These are phyloP conservation scores for Chlamydomonas sp. DNA, from an alignment of 139 green algal genomes.

Conservation along the genomic window DNA sequence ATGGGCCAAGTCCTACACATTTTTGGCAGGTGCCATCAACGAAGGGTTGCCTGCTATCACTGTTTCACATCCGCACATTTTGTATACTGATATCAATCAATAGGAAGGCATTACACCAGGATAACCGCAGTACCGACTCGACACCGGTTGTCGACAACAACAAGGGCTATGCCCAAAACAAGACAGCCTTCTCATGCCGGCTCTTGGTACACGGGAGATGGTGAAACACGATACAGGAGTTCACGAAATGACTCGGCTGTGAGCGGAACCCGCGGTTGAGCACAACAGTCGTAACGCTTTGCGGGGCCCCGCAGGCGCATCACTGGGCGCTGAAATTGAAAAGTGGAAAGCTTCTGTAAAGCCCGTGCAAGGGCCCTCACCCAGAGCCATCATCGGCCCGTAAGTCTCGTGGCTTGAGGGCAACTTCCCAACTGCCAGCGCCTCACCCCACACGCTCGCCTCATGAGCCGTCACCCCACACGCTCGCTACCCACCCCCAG, in stretches of 20 bases:
- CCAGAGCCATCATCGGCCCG: constrained; percentile 77
- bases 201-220: constrained; percentile 75
- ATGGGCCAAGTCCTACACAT: too few species aligned
- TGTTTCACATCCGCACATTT: too few species aligned
- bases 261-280: neutral
- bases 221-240: constrained; percentile 21
- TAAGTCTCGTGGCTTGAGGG: constrained; percentile 22
- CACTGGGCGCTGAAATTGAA: constrained; percentile 58
- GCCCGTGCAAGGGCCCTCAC: constrained; percentile 16
- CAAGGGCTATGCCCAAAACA: constrained; percentile 17
- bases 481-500: constrained; percentile 9
- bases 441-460: neutral
- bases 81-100: neutral
- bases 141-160: constrained; percentile 11
- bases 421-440: neutral
- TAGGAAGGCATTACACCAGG: neutral
- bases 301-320: constrained; percentile 32
- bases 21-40: too few species aligned
- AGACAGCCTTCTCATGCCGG: constrained; percentile 65
- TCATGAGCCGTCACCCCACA: neutral
- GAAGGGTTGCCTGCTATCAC: too few species aligned
- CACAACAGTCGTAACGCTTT: too few species aligned
- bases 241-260: too few species aligned
- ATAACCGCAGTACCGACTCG: constrained; percentile 7
- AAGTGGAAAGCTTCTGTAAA: constrained; percentile 57